Evolutionary conservation across 2,329 filamentous ascomycete species (phyloP), one percentile per base, ranked within the genome.

Genomic region (Hymenoscyphus infarciens): DNA sequence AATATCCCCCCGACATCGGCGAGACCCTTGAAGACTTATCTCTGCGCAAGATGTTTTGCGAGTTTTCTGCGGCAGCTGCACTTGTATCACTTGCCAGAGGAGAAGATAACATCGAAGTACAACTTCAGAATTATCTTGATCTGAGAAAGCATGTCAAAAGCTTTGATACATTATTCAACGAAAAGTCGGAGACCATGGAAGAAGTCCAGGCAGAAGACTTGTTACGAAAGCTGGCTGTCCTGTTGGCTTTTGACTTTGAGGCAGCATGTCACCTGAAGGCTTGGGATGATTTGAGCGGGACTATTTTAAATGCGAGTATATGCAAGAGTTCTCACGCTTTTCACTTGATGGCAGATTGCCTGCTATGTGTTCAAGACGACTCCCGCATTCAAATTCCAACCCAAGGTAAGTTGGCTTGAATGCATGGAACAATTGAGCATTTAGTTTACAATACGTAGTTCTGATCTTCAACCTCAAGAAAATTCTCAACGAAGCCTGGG

Each of bases 211-310:
- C 77, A 16, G 66, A 76, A 1, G 87, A 90, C 69, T 77, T 91
- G 16, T 70, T 79, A 6, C 75, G 77, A 1, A 93, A 92, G 70
- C 77, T 89, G 39, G 81, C 87, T 5, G 83, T 86, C 2, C 76
- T 96, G 19, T 78, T 91, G 7, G 85, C 89, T 0, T 90, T 93
- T 67, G 89, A 95, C 67, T 90, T 96, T 64, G 92, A 97, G 77
- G 88, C 86, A 2, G 85, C 88, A 0, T 77, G 90, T 45, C 81
- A 80, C 35, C 78, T 95, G 4, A 83, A 86, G 63, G 80, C 82
- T 22, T 95, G 88, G 88, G 83, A 89, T 53, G 81, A 84, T 42
- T 77, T 96, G 1, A 77, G 80, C 5, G 74, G 77, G 16, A 83
- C 92, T 7, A 81, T 95, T 25, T 71, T 81, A 60, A 81, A 79